Evolutionary conservation across 345 rosid genomes (phyloP).

Genomic region (Arabidopsis arenosa): DNA sequence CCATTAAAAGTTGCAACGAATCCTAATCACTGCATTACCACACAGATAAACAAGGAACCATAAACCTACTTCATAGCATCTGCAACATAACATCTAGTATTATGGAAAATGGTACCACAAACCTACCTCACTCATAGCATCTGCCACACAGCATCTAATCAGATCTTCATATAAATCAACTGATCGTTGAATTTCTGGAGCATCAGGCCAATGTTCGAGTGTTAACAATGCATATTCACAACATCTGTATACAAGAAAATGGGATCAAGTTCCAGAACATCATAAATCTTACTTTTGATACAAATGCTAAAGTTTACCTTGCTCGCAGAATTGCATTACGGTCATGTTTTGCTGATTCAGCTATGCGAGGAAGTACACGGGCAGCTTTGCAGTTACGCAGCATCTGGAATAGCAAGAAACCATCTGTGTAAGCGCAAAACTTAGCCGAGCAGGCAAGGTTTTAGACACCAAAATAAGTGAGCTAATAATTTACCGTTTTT

Average conservation of each 20-base stretch:
- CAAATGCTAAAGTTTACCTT: constrained; percentile 54
- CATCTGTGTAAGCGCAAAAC: constrained; percentile 41
- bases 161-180: constrained; percentile 91
- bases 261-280: constrained; percentile 29
- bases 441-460: constrained; percentile 30
- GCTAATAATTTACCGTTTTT: constrained; percentile 67
- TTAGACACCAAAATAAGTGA: constrained; percentile 17
- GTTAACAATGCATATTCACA: constrained; percentile 96
- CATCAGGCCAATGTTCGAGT: constrained; percentile 98
- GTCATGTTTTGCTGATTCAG: constrained; percentile 92
- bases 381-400: constrained; percentile 93
- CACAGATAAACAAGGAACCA: constrained; percentile 20
- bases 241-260: constrained; percentile 61
- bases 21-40: constrained; percentile 28
- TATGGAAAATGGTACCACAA: constrained; percentile 33
- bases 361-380: constrained; percentile 93
- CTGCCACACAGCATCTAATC: constrained; percentile 90
- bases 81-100: constrained; percentile 67
- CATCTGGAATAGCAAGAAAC: constrained; percentile 64
- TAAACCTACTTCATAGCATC: constrained; percentile 80
- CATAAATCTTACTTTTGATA: constrained; percentile 18
- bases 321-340: constrained; percentile 90
- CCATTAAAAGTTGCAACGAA: constrained; percentile 25
- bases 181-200: constrained; percentile 92
- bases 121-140: constrained; percentile 99